phyloP scores from a whole-genome alignment of 2,329 filamentous ascomycete species.

The Colletotrichum phormii region DNA sequence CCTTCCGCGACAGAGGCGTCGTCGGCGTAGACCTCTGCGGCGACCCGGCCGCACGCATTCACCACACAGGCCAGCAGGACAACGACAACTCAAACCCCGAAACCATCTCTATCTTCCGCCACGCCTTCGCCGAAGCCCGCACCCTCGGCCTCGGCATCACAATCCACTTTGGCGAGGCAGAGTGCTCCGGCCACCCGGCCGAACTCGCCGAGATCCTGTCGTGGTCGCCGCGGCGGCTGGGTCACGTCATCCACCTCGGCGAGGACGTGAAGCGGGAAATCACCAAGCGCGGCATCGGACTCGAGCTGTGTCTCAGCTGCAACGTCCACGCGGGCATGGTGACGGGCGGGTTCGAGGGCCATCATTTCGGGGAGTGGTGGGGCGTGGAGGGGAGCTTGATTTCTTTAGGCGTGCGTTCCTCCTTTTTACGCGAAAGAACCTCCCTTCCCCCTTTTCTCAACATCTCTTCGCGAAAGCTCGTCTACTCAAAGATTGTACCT shows the following conservation, averaged over 20 bases:
- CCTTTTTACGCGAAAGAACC: slow-evolving; percentile 38
- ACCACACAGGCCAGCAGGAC: slow-evolving; percentile 62
- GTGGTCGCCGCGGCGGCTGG: slow-evolving; percentile 76
- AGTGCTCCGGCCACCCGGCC: slow-evolving; percentile 62
- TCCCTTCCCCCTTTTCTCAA: neutral
- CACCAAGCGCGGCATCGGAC: slow-evolving; percentile 63
- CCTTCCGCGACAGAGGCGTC: slow-evolving; percentile 65
- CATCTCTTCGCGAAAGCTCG: neutral
- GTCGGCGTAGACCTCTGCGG: slow-evolving; percentile 85
- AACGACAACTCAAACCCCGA: slow-evolving; percentile 46
- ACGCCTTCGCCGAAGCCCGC: slow-evolving; percentile 69
- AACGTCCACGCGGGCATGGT: slow-evolving; percentile 84
- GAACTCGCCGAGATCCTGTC: slow-evolving; percentile 75
- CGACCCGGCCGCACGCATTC: slow-evolving; percentile 66
- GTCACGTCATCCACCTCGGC: slow-evolving; percentile 83
- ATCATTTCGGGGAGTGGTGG: slow-evolving; percentile 84
- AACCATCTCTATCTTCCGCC: slow-evolving; percentile 64
- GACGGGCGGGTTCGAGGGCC: slow-evolving; percentile 71
- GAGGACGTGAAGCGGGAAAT: slow-evolving; percentile 68
- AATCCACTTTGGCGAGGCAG: slow-evolving; percentile 82
- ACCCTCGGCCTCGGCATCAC: slow-evolving; percentile 71
- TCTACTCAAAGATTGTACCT: neutral
- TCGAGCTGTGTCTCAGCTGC: slow-evolving; percentile 84
- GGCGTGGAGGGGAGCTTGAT: slow-evolving; percentile 68
- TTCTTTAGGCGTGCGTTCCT: slow-evolving; percentile 73